Percentiles rank a stretch among this genome's conserved stretches.
Conservation (phyloP, 1,284 basidiomycete species). For the Rhodofomes roseus region DNA sequence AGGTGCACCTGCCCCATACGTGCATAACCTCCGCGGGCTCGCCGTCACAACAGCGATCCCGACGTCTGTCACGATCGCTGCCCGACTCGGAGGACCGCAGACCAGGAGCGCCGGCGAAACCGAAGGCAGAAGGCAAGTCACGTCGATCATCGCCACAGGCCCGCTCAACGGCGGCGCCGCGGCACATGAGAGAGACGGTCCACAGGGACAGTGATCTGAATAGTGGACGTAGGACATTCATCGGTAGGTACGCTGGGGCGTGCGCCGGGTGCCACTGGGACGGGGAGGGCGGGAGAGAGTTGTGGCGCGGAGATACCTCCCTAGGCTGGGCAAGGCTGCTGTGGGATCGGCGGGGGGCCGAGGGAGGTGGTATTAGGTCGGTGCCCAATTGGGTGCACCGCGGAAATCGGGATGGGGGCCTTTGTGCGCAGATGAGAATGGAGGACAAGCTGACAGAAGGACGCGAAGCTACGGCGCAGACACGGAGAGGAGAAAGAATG, state of each 20-base stretch:
- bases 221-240: neutral
- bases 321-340: neutral
- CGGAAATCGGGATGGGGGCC: neutral
- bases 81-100: neutral
- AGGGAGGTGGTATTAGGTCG: neutral
- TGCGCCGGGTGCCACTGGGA: neutral
- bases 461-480: neutral
- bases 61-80: neutral
- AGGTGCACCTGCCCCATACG: neutral
- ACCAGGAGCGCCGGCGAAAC: neutral
- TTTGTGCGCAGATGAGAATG: neutral
- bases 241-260: neutral
- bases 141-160: neutral
- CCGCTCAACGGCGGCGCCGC: no score
- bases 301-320: neutral
- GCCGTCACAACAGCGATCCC: neutral
- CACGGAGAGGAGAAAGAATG: neutral
- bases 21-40: neutral
- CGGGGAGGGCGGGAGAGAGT: neutral
- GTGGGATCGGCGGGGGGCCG: neutral
- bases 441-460: neutral
- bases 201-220: neutral
- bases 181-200: neutral
- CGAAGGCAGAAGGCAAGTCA: neutral
- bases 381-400: neutral